A percentile compares a stretch with the other conserved stretches of the same genome.
Evolutionary conservation across 768 basidiomycete genomes (phyloP).

Genomic region (Rhizopogon vulgaris): DNA sequence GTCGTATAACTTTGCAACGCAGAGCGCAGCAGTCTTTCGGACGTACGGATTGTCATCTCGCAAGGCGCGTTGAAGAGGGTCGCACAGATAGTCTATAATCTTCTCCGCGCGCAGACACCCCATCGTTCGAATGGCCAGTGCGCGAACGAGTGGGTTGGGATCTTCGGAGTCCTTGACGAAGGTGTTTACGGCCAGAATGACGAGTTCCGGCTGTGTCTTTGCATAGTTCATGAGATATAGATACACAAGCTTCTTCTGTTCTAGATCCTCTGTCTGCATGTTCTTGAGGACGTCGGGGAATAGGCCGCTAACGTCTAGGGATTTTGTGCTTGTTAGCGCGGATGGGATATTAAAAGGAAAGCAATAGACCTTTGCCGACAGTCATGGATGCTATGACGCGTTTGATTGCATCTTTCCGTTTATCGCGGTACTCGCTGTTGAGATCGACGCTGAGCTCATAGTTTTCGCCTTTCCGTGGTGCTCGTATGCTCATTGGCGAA

Average conservation of each 20-base stretch:
- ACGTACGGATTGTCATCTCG: slow-evolving; percentile 98
- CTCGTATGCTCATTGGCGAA: slow-evolving; percentile 40
- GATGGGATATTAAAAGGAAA: neutral
- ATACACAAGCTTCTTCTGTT: slow-evolving; percentile 99
- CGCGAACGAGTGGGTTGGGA: slow-evolving; percentile 92
- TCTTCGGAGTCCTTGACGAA: slow-evolving; percentile 98
- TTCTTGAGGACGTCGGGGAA: slow-evolving; percentile 99
- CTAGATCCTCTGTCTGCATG: slow-evolving; percentile 99
- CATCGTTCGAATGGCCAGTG: slow-evolving; percentile 97
- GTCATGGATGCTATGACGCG: slow-evolving; percentile 98
- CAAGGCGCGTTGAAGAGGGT: slow-evolving; percentile 87
- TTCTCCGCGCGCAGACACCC: slow-evolving; percentile 95
- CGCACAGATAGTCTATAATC: slow-evolving; percentile 98
- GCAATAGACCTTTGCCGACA: slow-evolving; percentile 82
- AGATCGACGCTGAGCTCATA: slow-evolving; percentile 95
- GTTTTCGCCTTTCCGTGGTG: slow-evolving; percentile 83
- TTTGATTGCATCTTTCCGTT: slow-evolving; percentile 98
- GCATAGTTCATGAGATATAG: slow-evolving; percentile 99
- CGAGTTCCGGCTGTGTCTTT: slow-evolving; percentile 96
- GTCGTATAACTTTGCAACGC: slow-evolving; percentile 96
- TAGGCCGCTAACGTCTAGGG: slow-evolving; percentile 79
- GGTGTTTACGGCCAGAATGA: slow-evolving; percentile 97
- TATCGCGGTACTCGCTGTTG: slow-evolving; percentile 93
- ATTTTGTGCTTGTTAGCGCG: slow-evolving; percentile 1
- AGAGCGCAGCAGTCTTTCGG: slow-evolving; percentile 94